Base-by-base conservation (phyloP, 2,329 filamentous ascomycete genomes). In the Gnomoniopsis sp. region DNA sequence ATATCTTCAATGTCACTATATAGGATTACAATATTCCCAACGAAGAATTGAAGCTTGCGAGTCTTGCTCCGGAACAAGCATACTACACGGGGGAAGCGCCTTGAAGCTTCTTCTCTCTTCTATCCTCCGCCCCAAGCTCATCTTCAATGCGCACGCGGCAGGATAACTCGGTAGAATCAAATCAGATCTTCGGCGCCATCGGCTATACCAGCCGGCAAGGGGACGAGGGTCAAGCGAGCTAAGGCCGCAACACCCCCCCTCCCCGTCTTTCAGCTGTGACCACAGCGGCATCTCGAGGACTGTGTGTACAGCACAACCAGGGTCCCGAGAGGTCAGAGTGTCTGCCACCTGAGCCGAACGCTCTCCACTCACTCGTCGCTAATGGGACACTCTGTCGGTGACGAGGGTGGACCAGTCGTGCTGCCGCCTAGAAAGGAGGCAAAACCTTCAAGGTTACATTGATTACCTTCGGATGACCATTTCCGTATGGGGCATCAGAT, bases 371-470 rank as follows among this genome's bases (percentile, higher is more conserved):
- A n/a, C n/a, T 43, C 36, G 43, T 49, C 55, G 48, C 41, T 41
- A 41, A 49, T 4, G 36, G 47, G 26, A 46, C 19, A 22, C 26
- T 30, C 26, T 8, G 26, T 30, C 26, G 26, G 26, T 30, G 26
- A 30, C 26, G 26, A n/a, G n/a, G 26, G 26, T 19, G 46, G 47
- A 21, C 34, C 47, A 26, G 44, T 36, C 49, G 43, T 53, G 33
- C 49, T 34, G 26, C 26, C 34, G 55, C 49, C 58, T 21, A 44
- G 26, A 43, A 48, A 44, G 26, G 41, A 53, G 52, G 43, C 49
- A 53, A 60, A 60, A 60, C 49, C 49, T 57, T 60, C 53, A 53
- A 49, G 53, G 43, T 17, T 21, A 26, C 21, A 60, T 30, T 49
- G 53, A 30, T 26, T 50, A 30, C 26, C 44, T 53, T 34, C 34